These are phyloP conservation scores for Trichosporon inkin DNA, from an alignment of 1,284 basidiomycete species.

Conservation along the genomic window DNA sequence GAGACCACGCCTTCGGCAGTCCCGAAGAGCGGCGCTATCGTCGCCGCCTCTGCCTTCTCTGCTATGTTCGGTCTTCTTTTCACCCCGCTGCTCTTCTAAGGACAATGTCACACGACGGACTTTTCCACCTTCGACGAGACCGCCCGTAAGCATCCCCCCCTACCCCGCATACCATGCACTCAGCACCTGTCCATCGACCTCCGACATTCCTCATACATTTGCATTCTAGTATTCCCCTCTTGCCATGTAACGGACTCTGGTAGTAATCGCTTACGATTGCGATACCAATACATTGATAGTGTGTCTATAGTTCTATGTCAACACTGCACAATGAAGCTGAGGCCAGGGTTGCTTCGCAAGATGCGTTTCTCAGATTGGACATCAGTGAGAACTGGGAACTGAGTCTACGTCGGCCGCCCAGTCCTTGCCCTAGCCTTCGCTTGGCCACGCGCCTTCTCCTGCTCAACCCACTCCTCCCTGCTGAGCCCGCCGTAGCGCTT, in stretches of 20 bases:
- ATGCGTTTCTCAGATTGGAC: too few species aligned
- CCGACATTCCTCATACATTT: background rate
- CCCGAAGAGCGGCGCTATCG: slow-evolving; percentile 6
- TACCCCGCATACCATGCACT: background rate
- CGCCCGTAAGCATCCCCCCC: background rate
- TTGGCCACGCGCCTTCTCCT: slow-evolving; percentile 13
- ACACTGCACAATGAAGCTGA: too few species aligned
- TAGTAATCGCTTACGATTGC: too few species aligned
- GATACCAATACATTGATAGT: too few species aligned
- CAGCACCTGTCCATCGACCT: background rate
- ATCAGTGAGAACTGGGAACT: too few species aligned
- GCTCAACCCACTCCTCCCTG: slow-evolving; percentile 27
- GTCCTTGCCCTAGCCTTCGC: too few species aligned
- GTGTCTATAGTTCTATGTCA: too few species aligned
- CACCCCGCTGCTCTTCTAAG: slow-evolving; percentile 8
- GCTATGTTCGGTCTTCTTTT: slow-evolving; percentile 5
- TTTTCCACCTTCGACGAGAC: background rate
- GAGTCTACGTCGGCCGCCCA: too few species aligned
- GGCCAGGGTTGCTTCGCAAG: too few species aligned
- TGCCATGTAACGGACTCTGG: background rate
- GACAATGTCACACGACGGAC: background rate
- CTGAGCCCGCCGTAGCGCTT: slow-evolving; percentile 37
- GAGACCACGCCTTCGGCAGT: background rate
- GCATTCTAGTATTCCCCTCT: background rate
- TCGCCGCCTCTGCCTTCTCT: slow-evolving; percentile 3